Percentiles rank a stretch among this genome's conserved stretches.
These are phyloP conservation scores for Paspalum vaginatum DNA, from an alignment of 176 grass and related monocot species.

Conservation along the genomic window DNA sequence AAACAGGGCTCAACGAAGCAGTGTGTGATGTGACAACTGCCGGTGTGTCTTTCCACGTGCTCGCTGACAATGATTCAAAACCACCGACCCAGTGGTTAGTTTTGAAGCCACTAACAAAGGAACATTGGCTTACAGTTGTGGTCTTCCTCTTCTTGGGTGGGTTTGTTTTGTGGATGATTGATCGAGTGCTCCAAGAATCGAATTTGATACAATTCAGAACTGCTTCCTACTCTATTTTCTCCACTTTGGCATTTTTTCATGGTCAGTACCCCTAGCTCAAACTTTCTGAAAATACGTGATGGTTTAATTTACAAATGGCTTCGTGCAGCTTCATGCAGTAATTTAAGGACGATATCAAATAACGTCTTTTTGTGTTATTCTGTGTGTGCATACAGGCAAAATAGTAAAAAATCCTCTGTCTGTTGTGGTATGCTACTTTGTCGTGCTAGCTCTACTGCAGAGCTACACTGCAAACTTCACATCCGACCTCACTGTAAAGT, in stretches of 20 bases:
- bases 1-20: conserved; percentile 52
- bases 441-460: conserved; percentile 57
- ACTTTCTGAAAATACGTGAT: conserved; percentile 1
- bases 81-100: conserved; percentile 41
- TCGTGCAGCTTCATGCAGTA: neutral
- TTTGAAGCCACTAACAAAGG: conserved; percentile 36
- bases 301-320: conserved; percentile 4
- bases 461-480: conserved; percentile 70
- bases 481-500: conserved; percentile 63
- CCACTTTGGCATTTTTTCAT: conserved; percentile 56
- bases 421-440: conserved; percentile 64
- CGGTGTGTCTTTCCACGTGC: conserved; percentile 60
- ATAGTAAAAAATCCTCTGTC: conserved; percentile 53
- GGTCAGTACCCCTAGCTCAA: conserved; percentile 31
- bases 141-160: conserved; percentile 56
- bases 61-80: conserved; percentile 22
- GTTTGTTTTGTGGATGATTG: conserved; percentile 64
- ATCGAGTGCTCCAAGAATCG: conserved; percentile 48
- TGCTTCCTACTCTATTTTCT: conserved; percentile 66
- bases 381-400: conserved; percentile 35
- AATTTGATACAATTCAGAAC: conserved; percentile 47
- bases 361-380: neutral
- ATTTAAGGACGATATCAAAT: neutral
- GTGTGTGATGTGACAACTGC: conserved; percentile 69
- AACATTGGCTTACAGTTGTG: conserved; percentile 53